phyloP scores from a whole-genome alignment of 495 filamentous ascomycete species.

The Hypoxylon fragiforme region DNA sequence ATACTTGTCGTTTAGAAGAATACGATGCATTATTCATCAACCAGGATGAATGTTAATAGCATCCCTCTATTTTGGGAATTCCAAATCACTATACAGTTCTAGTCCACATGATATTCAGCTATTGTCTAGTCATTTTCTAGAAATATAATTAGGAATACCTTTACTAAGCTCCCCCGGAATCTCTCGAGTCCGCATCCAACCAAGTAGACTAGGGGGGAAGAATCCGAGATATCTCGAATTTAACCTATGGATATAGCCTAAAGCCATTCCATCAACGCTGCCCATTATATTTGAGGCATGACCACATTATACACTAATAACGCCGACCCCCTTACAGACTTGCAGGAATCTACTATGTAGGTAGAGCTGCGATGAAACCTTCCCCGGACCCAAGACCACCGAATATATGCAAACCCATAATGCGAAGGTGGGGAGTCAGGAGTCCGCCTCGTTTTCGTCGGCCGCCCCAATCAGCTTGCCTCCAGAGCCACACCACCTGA shows the following conservation, averaged over 20 bases:
- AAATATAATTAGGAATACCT: too few relatives aligned
- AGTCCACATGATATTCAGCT: too few relatives aligned
- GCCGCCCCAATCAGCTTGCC: too few relatives aligned
- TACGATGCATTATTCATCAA: too few relatives aligned
- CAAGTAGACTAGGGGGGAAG: too few relatives aligned
- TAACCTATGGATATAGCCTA: constrained; percentile 32
- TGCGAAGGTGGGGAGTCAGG: too few relatives aligned
- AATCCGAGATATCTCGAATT: constrained; percentile 9
- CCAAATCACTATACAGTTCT: too few relatives aligned
- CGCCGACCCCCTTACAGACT: constrained; percentile 3
- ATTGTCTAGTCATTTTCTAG: too few relatives aligned
- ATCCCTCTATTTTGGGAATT: too few relatives aligned
- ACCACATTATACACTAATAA: constrained; percentile 23
- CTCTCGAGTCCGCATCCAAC: neutral
- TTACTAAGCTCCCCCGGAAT: neutral
- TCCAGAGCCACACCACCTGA: constrained; percentile 22
- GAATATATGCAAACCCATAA: constrained; percentile 15
- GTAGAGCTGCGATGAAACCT: constrained; percentile 21
- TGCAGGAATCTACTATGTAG: constrained; percentile 12
- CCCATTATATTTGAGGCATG: constrained; percentile 24
- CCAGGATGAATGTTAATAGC: too few relatives aligned
- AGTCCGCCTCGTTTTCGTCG: constrained; percentile 1
- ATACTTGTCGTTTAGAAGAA: too few relatives aligned
- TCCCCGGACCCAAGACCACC: constrained; percentile 29
- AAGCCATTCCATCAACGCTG: constrained; percentile 21